A percentile compares a stretch with the other conserved stretches of the same genome.
Conservation (phyloP, 73 alveolate species). For the Blepharisma japonicum region DNA sequence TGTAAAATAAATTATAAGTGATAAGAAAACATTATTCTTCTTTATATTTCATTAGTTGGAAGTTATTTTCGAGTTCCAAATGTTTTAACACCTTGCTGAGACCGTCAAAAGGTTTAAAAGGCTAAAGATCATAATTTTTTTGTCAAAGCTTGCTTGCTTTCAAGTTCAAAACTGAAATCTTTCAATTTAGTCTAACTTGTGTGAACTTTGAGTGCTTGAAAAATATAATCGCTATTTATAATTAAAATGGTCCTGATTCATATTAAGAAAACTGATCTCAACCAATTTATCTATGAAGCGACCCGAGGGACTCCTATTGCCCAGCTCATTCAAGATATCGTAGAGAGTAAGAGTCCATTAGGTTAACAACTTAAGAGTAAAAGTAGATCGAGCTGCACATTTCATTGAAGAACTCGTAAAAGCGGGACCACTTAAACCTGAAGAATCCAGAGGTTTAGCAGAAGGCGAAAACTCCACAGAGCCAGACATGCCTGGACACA, state of each 20-base stretch:
- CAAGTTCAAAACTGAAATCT: no score
- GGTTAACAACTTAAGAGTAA: slow-evolving; percentile 66
- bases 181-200: no score
- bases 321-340: slow-evolving; percentile 66
- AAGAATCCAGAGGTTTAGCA: slow-evolving; percentile 86
- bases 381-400: slow-evolving; percentile 60
- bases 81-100: no score
- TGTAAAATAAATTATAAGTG: no score
- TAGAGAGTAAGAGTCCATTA: slow-evolving; percentile 47
- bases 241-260: slow-evolving; percentile 83
- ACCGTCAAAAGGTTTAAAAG: no score
- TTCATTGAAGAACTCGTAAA: slow-evolving; percentile 69
- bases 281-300: slow-evolving; percentile 81
- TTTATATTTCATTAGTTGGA: no score
- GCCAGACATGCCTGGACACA: slow-evolving; percentile 78
- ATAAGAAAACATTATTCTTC: no score
- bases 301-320: slow-evolving; percentile 52
- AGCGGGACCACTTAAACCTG: slow-evolving; percentile 88
- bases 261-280: slow-evolving; percentile 76
- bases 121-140: no score
- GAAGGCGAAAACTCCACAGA: slow-evolving; percentile 60
- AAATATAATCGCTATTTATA: slow-evolving; percentile 16
- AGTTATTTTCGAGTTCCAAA: no score
- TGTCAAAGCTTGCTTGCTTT: no score
- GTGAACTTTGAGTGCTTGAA: background rate